phyloP scores from a whole-genome alignment of 1,284 basidiomycete genomes.

The Moesziomyces sp. region DNA sequence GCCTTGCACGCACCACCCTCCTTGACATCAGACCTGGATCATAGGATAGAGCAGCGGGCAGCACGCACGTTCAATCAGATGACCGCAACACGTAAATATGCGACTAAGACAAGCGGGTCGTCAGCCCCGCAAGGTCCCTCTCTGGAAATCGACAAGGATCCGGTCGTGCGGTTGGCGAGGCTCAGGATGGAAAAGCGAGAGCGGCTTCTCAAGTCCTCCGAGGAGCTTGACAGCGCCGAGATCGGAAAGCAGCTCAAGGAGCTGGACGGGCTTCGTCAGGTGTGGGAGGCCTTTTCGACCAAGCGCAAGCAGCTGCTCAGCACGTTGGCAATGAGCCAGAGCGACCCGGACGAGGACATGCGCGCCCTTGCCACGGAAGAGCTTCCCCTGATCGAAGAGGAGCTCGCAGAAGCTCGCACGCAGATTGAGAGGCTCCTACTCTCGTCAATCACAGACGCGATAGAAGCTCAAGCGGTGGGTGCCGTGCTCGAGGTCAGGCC shows the following conservation, averaged over 20 bases:
- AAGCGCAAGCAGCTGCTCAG: constrained; percentile 70
- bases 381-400: constrained; percentile 72
- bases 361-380: constrained; percentile 81
- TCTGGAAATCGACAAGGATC: constrained; percentile 35
- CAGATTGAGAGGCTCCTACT: constrained; percentile 79
- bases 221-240: constrained; percentile 20
- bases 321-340: constrained; percentile 35
- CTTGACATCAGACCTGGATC: too few species aligned
- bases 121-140: constrained; percentile 1
- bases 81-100: constrained; percentile 2
- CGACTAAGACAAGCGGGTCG: constrained; percentile 4
- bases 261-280: constrained; percentile 72
- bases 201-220: constrained; percentile 18
- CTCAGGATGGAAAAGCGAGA: constrained; percentile 42
- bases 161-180: constrained; percentile 33
- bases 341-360: constrained; percentile 75
- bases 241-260: constrained; percentile 70
- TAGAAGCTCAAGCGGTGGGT: constrained; percentile 76
- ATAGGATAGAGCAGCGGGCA: too few species aligned
- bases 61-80: too few species aligned
- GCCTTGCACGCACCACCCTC: too few species aligned
- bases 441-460: constrained; percentile 71
- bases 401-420: constrained; percentile 71
- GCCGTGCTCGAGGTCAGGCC: constrained; percentile 90
- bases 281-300: constrained; percentile 72